Evolutionary conservation across 2,329 filamentous ascomycete genomes (phyloP), one percentile per base, ranked within the genome.

Genomic region (Coniella vitis): DNA sequence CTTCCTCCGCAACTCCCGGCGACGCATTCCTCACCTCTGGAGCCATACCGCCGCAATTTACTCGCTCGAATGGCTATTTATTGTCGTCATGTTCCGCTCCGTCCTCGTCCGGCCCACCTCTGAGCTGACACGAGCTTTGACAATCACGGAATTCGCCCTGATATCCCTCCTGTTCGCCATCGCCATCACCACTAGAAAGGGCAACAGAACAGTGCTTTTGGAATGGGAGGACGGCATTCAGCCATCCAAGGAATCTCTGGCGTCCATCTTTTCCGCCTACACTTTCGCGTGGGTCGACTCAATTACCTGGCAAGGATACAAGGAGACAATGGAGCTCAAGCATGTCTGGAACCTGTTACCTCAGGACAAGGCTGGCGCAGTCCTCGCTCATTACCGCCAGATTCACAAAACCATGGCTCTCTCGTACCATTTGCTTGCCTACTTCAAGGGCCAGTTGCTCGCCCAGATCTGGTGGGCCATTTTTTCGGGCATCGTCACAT

Each of bases 291-390:
- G 93, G 93, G 81, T 96, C 17, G 90, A 97, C 65, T 69, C 83
- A 1, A 86, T 98, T 56, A 84, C 98, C 38, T 90, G 84, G 81
- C 83, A 86, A 57, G 93, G 93, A 13, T 97, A 90, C 74, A 86
- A 82, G 63, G 83, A 88, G 63, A 81, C 90, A 0, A 77, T 94
- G 54, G 89, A 94, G 60, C 78, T 97, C 56, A 69, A 80, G 22
- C 83, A 90, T 64, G 88, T 98, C 3, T 98, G 93, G 93, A 96
- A 97, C 61, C 68, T 98, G 53, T 70, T 88, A 16, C 81, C 89
- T 31, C 87, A 83, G 61, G 90, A 97, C 69, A 95, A 97, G 69
- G 90, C 93, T 21, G 84, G 84, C 32, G 71, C 75, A 2, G 82
- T 97, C 39, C 76, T 97, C 44, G 76, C 83, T 40, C 82, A 90